Evolutionary conservation across 73 alveolate genomes (phyloP).

Genomic region (Paramecium biaurelia): DNA sequence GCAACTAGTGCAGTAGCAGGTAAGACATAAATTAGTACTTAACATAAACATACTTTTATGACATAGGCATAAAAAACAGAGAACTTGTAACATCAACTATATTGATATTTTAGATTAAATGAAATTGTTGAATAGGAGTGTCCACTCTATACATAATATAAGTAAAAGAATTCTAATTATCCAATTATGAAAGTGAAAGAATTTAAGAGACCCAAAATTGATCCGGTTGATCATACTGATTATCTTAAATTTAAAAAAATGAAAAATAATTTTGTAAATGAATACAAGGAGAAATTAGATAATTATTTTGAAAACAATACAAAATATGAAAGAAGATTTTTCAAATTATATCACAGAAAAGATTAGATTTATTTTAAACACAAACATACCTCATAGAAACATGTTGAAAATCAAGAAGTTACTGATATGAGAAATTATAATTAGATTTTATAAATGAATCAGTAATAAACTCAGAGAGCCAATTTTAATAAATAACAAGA

Average conservation of each 20-base stretch:
- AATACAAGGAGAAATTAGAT: not conserved
- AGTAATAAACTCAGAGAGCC: not conserved
- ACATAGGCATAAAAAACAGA: not conserved
- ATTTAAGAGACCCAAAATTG: not conserved
- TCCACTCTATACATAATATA: not conserved
- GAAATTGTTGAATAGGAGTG: not conserved
- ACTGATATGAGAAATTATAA: not conserved
- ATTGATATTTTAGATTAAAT: not conserved
- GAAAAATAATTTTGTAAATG: not conserved
- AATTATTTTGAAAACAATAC: not conserved
- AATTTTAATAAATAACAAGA: not conserved
- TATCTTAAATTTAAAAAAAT: not conserved
- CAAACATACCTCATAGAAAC: not conserved
- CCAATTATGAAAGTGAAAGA: not conserved
- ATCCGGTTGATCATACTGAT: not conserved
- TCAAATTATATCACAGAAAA: not conserved
- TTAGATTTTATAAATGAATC: not conserved
- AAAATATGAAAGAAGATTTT: not conserved
- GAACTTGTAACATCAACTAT: not conserved
- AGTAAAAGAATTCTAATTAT: not conserved
- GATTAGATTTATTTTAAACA: slow-evolving; percentile 2
- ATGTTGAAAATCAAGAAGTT: not conserved
- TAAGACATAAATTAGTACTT: not conserved
- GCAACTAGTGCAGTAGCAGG: not conserved
- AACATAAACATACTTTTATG: not conserved